These are phyloP conservation scores for Verticillium nubilum DNA, from an alignment of 2,329 filamentous ascomycete species.

Conservation along the genomic window DNA sequence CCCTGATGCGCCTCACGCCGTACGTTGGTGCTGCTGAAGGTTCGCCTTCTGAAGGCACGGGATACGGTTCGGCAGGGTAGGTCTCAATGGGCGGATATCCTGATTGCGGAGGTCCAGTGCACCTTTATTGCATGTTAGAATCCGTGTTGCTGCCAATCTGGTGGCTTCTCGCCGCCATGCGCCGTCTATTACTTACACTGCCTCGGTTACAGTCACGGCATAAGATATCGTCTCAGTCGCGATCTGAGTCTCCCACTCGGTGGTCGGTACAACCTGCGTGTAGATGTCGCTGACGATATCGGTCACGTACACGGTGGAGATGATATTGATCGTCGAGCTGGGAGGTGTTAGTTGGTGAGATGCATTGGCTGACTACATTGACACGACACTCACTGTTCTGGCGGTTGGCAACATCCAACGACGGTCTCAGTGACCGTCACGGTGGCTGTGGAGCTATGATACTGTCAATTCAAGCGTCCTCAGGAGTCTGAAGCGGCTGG, in stretches of 20 bases:
- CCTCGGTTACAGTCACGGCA: conserved; percentile 11
- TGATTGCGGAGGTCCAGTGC: neutral
- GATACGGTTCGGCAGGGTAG: neutral
- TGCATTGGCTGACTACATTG: neutral
- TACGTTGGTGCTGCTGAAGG: neutral
- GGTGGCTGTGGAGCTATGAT: neutral
- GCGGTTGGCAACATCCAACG: neutral
- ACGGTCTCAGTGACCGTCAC: neutral
- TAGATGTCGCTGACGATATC: neutral
- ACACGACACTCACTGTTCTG: neutral
- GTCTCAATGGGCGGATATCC: neutral
- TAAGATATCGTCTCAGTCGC: conserved; percentile 8
- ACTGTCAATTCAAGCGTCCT: neutral
- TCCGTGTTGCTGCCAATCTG: neutral
- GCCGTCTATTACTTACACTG: conserved; percentile 1
- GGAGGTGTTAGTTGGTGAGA: neutral
- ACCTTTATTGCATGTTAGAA: neutral
- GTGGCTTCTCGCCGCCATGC: neutral
- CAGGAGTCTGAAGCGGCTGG: neutral
- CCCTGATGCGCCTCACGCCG: neutral
- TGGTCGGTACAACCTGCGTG: neutral
- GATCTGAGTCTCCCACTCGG: neutral
- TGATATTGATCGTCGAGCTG: neutral
- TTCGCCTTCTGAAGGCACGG: neutral
- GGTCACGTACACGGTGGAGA: neutral